These are phyloP conservation scores for Tothia fuscella DNA, from an alignment of 2,329 filamentous ascomycete species.

Conservation along the genomic window DNA sequence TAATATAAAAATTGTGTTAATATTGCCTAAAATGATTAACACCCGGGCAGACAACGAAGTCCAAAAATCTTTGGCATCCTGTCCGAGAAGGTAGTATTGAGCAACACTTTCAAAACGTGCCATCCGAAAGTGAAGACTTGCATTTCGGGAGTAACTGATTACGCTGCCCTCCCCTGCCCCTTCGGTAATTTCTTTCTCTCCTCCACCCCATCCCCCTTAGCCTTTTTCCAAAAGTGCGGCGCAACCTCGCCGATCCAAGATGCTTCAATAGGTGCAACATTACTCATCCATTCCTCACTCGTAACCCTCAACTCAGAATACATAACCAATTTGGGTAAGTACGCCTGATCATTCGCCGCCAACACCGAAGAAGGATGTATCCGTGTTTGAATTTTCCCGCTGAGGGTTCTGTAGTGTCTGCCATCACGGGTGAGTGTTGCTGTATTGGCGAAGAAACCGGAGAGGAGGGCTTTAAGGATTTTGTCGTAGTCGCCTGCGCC, in stretches of 20 bases:
- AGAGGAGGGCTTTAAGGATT: conserved; percentile 77
- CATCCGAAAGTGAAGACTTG: no score
- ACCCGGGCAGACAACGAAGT: no score
- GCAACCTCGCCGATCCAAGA: conserved; percentile 83
- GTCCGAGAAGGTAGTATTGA: no score
- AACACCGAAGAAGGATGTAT: conserved; percentile 83
- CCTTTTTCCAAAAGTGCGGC: conserved; percentile 88
- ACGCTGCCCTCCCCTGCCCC: conserved; percentile 29
- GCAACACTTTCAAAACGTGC: no score
- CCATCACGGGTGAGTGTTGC: conserved; percentile 73
- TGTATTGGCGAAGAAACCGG: conserved; percentile 91
- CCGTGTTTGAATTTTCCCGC: conserved; percentile 78
- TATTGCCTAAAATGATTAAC: no score
- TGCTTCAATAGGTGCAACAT: conserved; percentile 70
- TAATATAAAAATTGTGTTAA: no score
- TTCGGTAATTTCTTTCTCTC: conserved; percentile 62
- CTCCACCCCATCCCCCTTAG: conserved; percentile 72
- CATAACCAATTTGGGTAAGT: conserved; percentile 73
- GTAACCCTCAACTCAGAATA: conserved; percentile 78
- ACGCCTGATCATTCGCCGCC: conserved; percentile 58
- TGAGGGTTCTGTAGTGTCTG: conserved; percentile 81
- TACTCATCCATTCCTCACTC: conserved; percentile 86
- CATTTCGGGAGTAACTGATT: no score
- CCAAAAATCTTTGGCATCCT: no score
- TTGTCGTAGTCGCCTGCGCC: conserved; percentile 62